Percentiles rank a stretch among this genome's conserved stretches.
These are phyloP conservation scores for Selaginella moellendorffii DNA, from an alignment of 75 land plant genomes.

Conservation along the genomic window DNA sequence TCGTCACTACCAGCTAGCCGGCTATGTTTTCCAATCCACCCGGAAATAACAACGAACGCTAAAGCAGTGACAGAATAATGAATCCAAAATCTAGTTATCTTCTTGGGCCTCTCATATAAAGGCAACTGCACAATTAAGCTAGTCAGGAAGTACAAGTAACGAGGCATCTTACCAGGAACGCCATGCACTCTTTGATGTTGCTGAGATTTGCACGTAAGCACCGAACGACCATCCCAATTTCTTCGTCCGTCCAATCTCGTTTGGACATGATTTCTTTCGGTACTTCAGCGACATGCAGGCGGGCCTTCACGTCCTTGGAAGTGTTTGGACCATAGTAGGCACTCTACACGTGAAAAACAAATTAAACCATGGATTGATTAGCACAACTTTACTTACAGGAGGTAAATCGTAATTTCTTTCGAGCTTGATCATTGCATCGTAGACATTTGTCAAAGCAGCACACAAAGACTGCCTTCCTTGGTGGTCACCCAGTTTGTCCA, in stretches of 20 bases:
- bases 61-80: constrained; percentile 54
- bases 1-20: constrained; percentile 72
- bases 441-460: constrained; percentile 28
- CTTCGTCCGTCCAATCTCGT: constrained; percentile 51
- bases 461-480: constrained; percentile 25
- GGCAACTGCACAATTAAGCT: constrained; percentile 28
- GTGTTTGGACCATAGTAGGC: constrained; percentile 21
- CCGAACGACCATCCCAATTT: constrained; percentile 36
- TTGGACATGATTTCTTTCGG: constrained; percentile 42
- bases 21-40: constrained; percentile 81
- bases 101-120: constrained; percentile 53
- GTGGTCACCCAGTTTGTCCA: constrained; percentile 39
- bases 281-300: constrained; percentile 44
- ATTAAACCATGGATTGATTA: too few species aligned
- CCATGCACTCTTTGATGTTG: constrained; percentile 35
- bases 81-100: constrained; percentile 51
- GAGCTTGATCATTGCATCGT: constrained; percentile 31
- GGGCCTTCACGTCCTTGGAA: constrained; percentile 9
- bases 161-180: constrained; percentile 33
- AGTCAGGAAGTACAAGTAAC: background rate
- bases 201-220: constrained; percentile 39
- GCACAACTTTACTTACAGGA: constrained; percentile 21
- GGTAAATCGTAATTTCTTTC: constrained; percentile 40
- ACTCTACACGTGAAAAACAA: constrained; percentile 23
- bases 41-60: constrained; percentile 52